Conservation (phyloP, 2,329 filamentous ascomycete genomes). For the Fusarium staphyleae region DNA sequence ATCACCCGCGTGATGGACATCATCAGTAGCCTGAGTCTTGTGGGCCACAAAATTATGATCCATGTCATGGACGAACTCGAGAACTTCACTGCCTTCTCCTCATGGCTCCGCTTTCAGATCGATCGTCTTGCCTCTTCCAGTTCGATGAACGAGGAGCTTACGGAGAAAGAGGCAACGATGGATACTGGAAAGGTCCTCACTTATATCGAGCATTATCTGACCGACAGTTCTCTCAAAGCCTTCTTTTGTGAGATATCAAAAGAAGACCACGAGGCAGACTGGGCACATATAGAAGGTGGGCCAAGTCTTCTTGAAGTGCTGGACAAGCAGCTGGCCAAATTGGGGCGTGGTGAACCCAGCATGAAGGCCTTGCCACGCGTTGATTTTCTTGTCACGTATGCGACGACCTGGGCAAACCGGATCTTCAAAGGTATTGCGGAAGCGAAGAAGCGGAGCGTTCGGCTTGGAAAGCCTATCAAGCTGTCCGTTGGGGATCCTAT, state of each 20-base stretch:
- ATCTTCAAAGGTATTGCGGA: constrained; percentile 74
- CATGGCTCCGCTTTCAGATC: constrained; percentile 85
- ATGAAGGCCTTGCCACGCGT: constrained; percentile 65
- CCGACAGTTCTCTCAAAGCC: constrained; percentile 67
- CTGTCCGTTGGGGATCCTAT: constrained; percentile 54
- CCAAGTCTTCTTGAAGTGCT: constrained; percentile 57
- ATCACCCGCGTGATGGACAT: constrained; percentile 73
- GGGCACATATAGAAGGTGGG: constrained; percentile 53
- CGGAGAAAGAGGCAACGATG: constrained; percentile 78
- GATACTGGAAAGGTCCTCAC: constrained; percentile 75
- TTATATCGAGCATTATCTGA: constrained; percentile 78
- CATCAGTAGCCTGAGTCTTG: constrained; percentile 75
- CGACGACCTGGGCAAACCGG: constrained; percentile 63
- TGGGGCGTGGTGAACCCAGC: constrained; percentile 54
- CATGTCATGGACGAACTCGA: constrained; percentile 78
- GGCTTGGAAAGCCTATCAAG: constrained; percentile 65
- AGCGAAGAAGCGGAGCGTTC: constrained; percentile 71
- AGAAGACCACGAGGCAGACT: constrained; percentile 59
- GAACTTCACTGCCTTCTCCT: constrained; percentile 79
- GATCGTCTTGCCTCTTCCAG: constrained; percentile 73
- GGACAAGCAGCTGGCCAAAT: constrained; percentile 56
- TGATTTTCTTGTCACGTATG: constrained; percentile 67
- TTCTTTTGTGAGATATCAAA: constrained; percentile 62
- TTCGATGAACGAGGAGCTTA: constrained; percentile 71
- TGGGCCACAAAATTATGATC: constrained; percentile 76